A percentile compares a stretch with the other conserved stretches of the same genome.
These are phyloP conservation scores for Cryphonectria parasitica DNA, from an alignment of 2,329 filamentous ascomycete species.

Conservation along the genomic window DNA sequence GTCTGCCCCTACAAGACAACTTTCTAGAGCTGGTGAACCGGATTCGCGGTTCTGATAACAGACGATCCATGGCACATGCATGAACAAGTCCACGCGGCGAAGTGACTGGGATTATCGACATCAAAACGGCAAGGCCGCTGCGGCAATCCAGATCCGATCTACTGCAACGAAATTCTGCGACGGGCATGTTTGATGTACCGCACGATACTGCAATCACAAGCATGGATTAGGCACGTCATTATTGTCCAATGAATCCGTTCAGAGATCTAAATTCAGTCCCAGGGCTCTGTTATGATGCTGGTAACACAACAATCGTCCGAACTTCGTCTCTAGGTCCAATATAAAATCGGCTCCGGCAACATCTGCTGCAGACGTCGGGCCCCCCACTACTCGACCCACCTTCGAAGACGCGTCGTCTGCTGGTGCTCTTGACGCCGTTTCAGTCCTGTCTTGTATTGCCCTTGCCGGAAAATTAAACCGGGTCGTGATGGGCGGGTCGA, in stretches of 20 bases:
- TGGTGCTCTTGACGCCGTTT: conserved; percentile 14
- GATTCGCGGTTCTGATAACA: background rate
- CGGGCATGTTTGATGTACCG: conserved; percentile 17
- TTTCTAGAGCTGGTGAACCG: background rate
- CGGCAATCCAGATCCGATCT: background rate
- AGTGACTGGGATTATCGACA: background rate
- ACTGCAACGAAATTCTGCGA: conserved; percentile 3
- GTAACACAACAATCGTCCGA: conserved; percentile 12
- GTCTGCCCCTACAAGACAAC: background rate
- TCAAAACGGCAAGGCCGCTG: background rate
- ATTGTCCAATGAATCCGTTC: background rate
- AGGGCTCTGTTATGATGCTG: conserved; percentile 12
- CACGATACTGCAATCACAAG: background rate
- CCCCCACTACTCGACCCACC: background rate
- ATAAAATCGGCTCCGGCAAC: conserved; percentile 12
- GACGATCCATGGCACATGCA: conserved; percentile 1
- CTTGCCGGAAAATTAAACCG: conserved; percentile 1
- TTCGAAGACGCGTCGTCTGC: background rate
- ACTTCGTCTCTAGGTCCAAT: conserved; percentile 2
- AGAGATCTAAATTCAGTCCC: background rate
- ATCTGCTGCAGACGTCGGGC: background rate
- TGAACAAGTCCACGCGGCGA: background rate
- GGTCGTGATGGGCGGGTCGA: conserved; percentile 8
- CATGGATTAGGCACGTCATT: background rate
- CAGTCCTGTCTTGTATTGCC: conserved; percentile 25